These are phyloP conservation scores for Spizellomyces sp. DNA, from an alignment of 192 early-diverging fungal genomes.

Conservation along the genomic window DNA sequence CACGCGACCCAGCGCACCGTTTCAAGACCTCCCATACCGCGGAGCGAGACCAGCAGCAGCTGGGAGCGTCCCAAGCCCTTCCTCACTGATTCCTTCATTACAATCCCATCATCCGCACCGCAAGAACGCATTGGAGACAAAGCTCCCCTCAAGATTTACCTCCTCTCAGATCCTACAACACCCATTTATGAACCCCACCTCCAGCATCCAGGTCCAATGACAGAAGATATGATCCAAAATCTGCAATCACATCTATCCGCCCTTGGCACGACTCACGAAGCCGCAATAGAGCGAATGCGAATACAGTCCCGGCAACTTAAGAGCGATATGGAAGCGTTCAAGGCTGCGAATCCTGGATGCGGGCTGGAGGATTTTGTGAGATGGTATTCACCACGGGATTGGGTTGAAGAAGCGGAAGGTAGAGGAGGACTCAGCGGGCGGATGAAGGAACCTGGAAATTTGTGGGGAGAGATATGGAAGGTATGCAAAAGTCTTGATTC, in stretches of 20 bases:
- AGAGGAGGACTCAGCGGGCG: constrained; percentile 66
- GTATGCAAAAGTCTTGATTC: constrained; percentile 34
- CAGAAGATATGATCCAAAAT: constrained; percentile 85
- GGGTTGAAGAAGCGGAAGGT: constrained; percentile 58
- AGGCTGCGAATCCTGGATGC: constrained; percentile 86
- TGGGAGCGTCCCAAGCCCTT: background rate
- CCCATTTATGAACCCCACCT: constrained; percentile 10
- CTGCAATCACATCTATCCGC: constrained; percentile 78
- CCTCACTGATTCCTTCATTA: constrained; percentile 23
- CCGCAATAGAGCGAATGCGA: constrained; percentile 70
- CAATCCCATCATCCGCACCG: constrained; percentile 1
- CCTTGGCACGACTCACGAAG: constrained; percentile 73
- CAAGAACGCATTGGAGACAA: constrained; percentile 9
- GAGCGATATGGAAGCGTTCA: constrained; percentile 89
- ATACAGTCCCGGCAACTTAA: constrained; percentile 74
- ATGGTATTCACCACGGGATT: constrained; percentile 96
- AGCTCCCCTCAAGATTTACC: constrained; percentile 9
- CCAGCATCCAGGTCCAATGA: constrained; percentile 76
- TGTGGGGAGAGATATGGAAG: constrained; percentile 88
- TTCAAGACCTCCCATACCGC: background rate
- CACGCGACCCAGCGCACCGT: too few relatives aligned
- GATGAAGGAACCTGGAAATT: constrained; percentile 78
- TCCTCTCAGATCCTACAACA: background rate
- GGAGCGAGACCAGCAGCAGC: background rate
- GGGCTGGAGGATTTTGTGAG: constrained; percentile 86